Conservation (phyloP, 2,329 filamentous ascomycete species). For the Botrytis medusae region DNA sequence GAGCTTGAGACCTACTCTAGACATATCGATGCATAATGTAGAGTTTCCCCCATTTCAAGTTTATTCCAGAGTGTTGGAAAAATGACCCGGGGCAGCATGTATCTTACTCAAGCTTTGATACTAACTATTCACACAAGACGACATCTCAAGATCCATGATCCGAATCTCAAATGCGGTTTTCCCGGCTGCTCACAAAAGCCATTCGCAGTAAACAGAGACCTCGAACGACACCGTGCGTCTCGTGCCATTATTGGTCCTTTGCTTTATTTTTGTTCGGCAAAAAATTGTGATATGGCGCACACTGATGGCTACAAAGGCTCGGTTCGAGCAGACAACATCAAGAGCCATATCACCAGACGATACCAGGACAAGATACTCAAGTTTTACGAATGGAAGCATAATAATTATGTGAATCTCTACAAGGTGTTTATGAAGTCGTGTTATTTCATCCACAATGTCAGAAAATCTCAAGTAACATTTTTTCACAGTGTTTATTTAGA, state of each 20-base stretch:
- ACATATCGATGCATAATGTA: too few relatives aligned
- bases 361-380: neutral
- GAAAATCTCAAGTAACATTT: neutral
- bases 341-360: neutral
- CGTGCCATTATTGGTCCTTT: neutral
- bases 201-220: neutral
- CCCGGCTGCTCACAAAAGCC: neutral
- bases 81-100: too few relatives aligned
- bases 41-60: too few relatives aligned
- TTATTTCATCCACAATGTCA: slow-evolving; percentile 1
- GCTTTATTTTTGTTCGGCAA: neutral
- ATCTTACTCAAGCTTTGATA: neutral
- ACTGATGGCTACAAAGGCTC: neutral
- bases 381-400: neutral
- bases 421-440: neutral
- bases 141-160: neutral
- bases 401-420: neutral
- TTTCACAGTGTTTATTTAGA: neutral
- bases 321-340: neutral
- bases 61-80: too few relatives aligned
- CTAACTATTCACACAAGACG: neutral
- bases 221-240: neutral
- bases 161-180: neutral
- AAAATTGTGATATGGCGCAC: neutral
- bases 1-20: too few relatives aligned